Conservation (phyloP, 768 basidiomycete genomes). For the Boletus vermiculosoides region DNA sequence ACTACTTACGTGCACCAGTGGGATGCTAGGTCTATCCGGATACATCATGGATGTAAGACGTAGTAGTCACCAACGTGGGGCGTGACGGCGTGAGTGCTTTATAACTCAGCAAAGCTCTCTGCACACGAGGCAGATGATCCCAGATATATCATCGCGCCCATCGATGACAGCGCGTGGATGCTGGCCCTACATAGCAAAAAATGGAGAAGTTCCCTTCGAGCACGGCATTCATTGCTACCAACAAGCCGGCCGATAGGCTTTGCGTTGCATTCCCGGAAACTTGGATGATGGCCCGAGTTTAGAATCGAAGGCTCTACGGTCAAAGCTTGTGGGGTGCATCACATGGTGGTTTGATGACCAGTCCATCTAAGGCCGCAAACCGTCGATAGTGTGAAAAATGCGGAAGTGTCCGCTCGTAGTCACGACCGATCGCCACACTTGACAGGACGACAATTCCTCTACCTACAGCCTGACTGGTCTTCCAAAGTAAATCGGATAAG, state of each 20-base stretch:
- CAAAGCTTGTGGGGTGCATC: too few species aligned
- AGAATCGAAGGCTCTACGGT: neutral
- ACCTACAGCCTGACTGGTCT: neutral
- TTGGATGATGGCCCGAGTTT: neutral
- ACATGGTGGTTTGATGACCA: neutral
- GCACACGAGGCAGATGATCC: conserved; percentile 23
- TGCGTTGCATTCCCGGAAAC: neutral
- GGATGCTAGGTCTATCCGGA: neutral
- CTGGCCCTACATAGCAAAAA: neutral
- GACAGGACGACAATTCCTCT: neutral
- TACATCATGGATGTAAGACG: conserved; percentile 1
- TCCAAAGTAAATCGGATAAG: neutral
- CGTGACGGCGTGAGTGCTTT: neutral
- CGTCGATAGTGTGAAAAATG: too few species aligned
- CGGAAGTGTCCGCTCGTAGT: too few species aligned
- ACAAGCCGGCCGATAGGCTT: too few species aligned
- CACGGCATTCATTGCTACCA: neutral
- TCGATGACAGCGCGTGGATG: neutral
- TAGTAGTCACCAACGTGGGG: neutral
- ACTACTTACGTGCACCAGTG: conserved; percentile 5
- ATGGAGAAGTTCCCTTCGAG: neutral
- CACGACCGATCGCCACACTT: too few species aligned
- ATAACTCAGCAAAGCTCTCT: neutral
- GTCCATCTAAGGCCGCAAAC: too few species aligned
- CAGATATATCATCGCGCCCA: conserved; percentile 14